phyloP scores from a whole-genome alignment of 345 rosid species.

The Eucalyptus albens region DNA sequence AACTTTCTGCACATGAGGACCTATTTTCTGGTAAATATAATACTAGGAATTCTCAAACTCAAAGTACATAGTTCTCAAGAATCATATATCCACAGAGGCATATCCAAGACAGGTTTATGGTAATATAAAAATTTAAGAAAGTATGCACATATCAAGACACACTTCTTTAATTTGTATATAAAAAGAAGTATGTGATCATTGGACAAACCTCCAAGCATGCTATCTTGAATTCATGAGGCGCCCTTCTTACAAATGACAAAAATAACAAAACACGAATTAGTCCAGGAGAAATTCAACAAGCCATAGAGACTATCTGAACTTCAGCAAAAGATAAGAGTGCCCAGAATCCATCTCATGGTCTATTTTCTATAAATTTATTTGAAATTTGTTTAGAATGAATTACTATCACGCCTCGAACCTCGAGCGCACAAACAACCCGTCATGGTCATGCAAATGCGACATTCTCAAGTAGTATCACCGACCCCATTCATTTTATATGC shows the following conservation, averaged over 20 bases:
- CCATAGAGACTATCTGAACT: neutral
- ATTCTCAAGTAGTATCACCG: no score
- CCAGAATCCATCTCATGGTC: neutral
- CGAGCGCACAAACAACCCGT: rapidly evolving
- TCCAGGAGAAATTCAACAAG: neutral
- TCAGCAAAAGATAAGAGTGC: neutral
- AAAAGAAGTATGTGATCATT: neutral
- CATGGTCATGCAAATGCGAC: no score
- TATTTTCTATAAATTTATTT: neutral
- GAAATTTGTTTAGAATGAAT: neutral
- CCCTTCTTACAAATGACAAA: constrained; percentile 73
- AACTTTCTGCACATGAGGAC: neutral
- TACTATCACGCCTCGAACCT: neutral
- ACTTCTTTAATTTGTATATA: neutral
- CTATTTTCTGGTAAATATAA: neutral
- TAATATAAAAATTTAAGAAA: neutral
- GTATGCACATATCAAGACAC: neutral
- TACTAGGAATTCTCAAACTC: neutral
- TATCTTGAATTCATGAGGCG: constrained; percentile 98
- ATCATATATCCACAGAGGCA: neutral
- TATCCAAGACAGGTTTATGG: neutral
- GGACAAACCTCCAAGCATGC: constrained; percentile 87
- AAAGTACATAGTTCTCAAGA: neutral
- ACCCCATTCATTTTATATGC: no score
- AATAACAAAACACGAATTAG: neutral